Percentiles rank a stretch among this genome's conserved stretches.
phyloP scores from a whole-genome alignment of 345 rosid genomes.

The Euclidium syriacum region DNA sequence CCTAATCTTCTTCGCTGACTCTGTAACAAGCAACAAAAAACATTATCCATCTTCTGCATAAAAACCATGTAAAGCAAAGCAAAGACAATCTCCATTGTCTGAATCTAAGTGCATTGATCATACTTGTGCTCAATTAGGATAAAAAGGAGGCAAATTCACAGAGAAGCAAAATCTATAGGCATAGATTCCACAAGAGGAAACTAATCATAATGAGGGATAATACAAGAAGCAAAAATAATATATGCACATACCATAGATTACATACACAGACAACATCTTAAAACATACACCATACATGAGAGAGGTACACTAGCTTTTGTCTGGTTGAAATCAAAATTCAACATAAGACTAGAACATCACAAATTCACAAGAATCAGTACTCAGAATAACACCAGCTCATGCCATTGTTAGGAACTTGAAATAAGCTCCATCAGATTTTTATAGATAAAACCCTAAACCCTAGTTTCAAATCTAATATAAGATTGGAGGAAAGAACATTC shows the following conservation, averaged over 20 bases:
- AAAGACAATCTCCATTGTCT: neutral
- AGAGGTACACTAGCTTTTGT: neutral
- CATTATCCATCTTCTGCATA: conserved; percentile 1
- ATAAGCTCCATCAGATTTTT: neutral
- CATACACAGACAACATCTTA: neutral
- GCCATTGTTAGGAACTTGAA: neutral
- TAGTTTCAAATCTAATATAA: neutral
- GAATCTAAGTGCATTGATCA: conserved; percentile 4
- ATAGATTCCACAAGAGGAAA: neutral
- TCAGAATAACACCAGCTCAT: neutral
- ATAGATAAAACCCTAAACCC: conserved; percentile 19
- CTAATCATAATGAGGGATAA: neutral
- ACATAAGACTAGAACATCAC: neutral
- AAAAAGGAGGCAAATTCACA: neutral
- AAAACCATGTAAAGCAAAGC: neutral
- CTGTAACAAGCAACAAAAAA: conserved; percentile 32
- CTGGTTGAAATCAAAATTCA: neutral
- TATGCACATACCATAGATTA: neutral
- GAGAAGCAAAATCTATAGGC: neutral
- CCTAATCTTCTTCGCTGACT: conserved; percentile 56
- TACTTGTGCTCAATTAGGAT: neutral
- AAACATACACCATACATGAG: too few species aligned
- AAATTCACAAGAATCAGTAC: neutral
- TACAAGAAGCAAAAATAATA: neutral
- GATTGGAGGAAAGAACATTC: conserved; percentile 3